phyloP scores from a whole-genome alignment of 345 rosid genomes.

The Triadica sebifera region DNA sequence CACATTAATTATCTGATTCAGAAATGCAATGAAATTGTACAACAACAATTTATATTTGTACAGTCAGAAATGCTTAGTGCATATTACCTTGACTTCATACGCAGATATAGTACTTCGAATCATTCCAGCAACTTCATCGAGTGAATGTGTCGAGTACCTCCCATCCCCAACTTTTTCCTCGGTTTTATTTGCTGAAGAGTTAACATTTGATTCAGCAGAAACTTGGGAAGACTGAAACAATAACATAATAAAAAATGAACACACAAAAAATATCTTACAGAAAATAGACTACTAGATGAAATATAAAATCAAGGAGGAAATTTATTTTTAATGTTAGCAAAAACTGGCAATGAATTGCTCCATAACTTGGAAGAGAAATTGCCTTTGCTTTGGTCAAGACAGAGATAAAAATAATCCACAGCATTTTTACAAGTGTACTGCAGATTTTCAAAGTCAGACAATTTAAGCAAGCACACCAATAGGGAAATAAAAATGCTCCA shows the following conservation, averaged over 20 bases:
- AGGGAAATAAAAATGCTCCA: no score
- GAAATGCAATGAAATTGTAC: background rate
- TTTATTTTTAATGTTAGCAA: background rate
- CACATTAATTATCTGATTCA: background rate
- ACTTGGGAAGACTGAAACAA: constrained; percentile 84
- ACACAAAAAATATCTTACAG: background rate
- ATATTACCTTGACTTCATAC: constrained; percentile 77
- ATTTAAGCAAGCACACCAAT: constrained; percentile 5
- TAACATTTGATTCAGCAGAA: constrained; percentile 49
- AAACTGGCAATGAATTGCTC: background rate
- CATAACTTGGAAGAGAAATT: background rate
- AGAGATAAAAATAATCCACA: background rate
- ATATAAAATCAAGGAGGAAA: constrained; percentile 15
- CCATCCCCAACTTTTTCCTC: constrained; percentile 83
- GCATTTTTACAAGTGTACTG: background rate
- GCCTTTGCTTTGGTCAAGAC: background rate
- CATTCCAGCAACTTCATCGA: constrained; percentile 95
- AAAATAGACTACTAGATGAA: background rate
- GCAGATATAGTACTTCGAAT: constrained; percentile 73
- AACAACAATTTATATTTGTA: constrained; percentile 1
- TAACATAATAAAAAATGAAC: constrained; percentile 23
- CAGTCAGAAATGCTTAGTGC: background rate
- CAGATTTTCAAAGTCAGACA: background rate
- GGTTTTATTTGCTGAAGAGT: constrained; percentile 54
- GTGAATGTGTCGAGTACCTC: constrained; percentile 82